Evolutionary conservation across 176 grass and related monocot species (phyloP).

Genomic region (Oryza australiensis): DNA sequence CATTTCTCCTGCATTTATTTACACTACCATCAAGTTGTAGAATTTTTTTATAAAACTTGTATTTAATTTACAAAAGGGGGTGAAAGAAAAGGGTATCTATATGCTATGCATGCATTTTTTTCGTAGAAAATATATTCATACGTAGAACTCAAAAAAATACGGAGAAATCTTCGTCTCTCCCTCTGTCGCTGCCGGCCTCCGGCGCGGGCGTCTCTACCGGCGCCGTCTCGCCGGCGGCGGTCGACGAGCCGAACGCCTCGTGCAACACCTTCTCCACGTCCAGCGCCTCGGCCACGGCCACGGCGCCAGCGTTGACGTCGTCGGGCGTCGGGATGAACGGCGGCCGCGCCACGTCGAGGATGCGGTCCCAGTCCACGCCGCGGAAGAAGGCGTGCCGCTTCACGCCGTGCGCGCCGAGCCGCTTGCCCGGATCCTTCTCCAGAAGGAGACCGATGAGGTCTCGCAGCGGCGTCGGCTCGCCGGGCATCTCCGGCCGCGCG

Average conservation of each 20-base stretch:
- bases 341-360: constrained; percentile 63
- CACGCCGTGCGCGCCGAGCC: constrained; percentile 48
- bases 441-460: constrained; percentile 59
- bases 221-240: not conserved
- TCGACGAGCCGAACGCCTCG: constrained; percentile 46
- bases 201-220: not conserved
- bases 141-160: constrained; percentile 30
- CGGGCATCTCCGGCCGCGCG: constrained; percentile 54
- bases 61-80: not conserved
- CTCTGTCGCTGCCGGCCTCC: not conserved
- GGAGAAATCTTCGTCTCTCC: constrained; percentile 45
- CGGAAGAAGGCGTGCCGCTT: constrained; percentile 71
- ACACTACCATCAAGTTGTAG: too few relatives aligned
- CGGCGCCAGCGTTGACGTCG: not conserved
- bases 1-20: not conserved
- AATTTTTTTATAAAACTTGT: too few relatives aligned
- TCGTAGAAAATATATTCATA: not conserved
- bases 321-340: constrained; percentile 59
- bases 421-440: constrained; percentile 66
- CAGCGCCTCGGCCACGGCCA: constrained; percentile 14
- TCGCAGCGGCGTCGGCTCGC: constrained; percentile 52
- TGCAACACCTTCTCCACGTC: constrained; percentile 70
- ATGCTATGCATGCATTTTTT: not conserved
- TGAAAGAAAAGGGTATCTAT: not conserved
- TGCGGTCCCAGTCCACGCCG: constrained; percentile 58